Percentiles rank a stretch among this genome's conserved stretches.
phyloP scores from a whole-genome alignment of 768 basidiomycete species.

The Leccinellum rugosiceps region DNA sequence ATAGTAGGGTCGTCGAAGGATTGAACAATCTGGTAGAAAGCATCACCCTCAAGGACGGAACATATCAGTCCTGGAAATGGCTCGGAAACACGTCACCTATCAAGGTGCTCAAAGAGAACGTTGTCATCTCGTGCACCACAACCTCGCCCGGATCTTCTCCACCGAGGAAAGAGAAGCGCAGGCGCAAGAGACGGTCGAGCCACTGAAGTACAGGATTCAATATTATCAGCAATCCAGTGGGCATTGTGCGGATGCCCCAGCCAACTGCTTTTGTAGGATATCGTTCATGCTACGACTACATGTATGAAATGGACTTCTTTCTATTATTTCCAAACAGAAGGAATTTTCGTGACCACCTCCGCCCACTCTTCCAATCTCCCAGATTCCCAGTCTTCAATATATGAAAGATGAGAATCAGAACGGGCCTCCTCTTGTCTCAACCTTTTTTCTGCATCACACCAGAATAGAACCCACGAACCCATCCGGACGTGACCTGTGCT shows the following conservation, averaged over 20 bases:
- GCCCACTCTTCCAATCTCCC: constrained; percentile 72
- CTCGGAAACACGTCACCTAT: constrained; percentile 31
- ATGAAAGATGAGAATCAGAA: constrained; percentile 62
- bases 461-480: constrained; percentile 91
- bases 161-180: constrained; percentile 30
- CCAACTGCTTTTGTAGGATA: neutral
- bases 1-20: constrained; percentile 38
- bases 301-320: neutral
- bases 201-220: constrained; percentile 4
- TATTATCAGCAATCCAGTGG: neutral
- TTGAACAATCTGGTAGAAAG: constrained; percentile 35
- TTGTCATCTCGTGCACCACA: constrained; percentile 24
- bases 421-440: constrained; percentile 67
- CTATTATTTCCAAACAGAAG: constrained; percentile 69
- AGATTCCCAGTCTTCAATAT: constrained; percentile 73
- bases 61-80: constrained; percentile 50
- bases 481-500: constrained; percentile 86
- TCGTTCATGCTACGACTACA: constrained; percentile 11
- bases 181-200: constrained; percentile 29
- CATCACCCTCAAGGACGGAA: constrained; percentile 30
- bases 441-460: constrained; percentile 95
- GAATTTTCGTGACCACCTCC: constrained; percentile 62
- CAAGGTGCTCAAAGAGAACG: constrained; percentile 37
- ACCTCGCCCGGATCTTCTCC: constrained; percentile 28
- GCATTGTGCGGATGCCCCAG: neutral